Evolutionary conservation across 768 basidiomycete species (phyloP), one percentile per base, ranked within the genome.

Genomic region (Tricholoma flavovirens): DNA sequence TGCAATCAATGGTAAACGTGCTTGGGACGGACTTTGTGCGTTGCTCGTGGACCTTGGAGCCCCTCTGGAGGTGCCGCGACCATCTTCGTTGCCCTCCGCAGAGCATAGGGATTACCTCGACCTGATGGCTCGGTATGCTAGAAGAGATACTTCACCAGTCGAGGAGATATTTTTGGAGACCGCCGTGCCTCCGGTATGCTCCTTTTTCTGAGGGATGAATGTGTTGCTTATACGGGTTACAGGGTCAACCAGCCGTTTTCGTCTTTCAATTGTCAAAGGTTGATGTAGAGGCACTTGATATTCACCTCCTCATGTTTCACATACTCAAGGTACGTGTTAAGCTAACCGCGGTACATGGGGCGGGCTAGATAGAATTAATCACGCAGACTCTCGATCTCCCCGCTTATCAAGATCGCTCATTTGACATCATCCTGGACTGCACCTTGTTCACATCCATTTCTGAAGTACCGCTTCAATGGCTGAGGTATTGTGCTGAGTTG

Each of bases 11-110:
- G 88, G 88, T 4, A 93, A 90, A 69, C 82, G 81, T n/a, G 83
- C 88, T 1, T 93, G 92, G 92, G 88, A 92, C 62, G 79, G 78
- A 14, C 75, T 93, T 26, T 93, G 91, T 63, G 82, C 83, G 29
- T 75, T 89, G 14, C 77, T 93, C 2, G 89, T 93, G 12, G 91
- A 93, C 59, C 79, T 90, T 29, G 86, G 87, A 21, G 77, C 83
- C 29, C 84, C 83, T 5, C 69, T 87, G 22, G 86, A 87, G 57
- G 78, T 83, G 6, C 88, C 91, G 1, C 76, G 75, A 49, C 71
- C 83, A n/a, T 83, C 88, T 0, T 62, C 63, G 0, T 59, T 75
- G 17, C 62, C 73, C 24, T 80, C 79, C 17, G 59, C 66, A 0
- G 75, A 83, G 9, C 88, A 91, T 66, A 73, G 72, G 17, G 86